Conservation (phyloP, 495 filamentous ascomycete genomes). For the Aspergillus nidulans region DNA sequence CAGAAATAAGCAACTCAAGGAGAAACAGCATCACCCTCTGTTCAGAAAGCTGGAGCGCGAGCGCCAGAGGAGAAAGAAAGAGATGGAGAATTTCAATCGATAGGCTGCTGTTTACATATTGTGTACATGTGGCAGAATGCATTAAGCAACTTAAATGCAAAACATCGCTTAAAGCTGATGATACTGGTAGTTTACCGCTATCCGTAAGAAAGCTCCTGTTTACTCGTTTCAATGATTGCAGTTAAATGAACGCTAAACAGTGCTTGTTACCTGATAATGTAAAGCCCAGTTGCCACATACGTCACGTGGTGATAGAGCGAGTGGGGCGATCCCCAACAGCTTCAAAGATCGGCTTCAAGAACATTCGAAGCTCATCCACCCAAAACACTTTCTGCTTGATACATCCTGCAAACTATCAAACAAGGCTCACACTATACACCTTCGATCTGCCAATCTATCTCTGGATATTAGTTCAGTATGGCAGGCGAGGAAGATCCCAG, state of each 20-base stretch:
- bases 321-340: slow-evolving; percentile 18
- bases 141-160: no score
- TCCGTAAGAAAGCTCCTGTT: no score
- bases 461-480: slow-evolving; percentile 18
- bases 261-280: background rate
- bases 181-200: no score
- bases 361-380: slow-evolving; percentile 6
- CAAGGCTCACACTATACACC: background rate
- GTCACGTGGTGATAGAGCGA: slow-evolving; percentile 16
- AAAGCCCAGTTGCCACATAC: background rate
- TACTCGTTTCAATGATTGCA: no score
- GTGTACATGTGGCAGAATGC: no score
- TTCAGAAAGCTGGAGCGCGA: slow-evolving; percentile 84
- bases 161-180: no score
- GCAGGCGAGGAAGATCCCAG: slow-evolving; percentile 26
- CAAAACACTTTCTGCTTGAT: background rate
- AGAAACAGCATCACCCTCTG: slow-evolving; percentile 59
- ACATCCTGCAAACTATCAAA: background rate
- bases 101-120: background rate
- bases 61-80: slow-evolving; percentile 58
- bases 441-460: background rate
- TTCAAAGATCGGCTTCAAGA: slow-evolving; percentile 1
- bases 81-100: slow-evolving; percentile 28
- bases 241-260: no score
- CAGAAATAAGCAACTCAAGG: slow-evolving; percentile 76